These are phyloP conservation scores for Alternaria novae-zelandiae DNA, from an alignment of 2,329 filamentous ascomycete species.

Conservation along the genomic window DNA sequence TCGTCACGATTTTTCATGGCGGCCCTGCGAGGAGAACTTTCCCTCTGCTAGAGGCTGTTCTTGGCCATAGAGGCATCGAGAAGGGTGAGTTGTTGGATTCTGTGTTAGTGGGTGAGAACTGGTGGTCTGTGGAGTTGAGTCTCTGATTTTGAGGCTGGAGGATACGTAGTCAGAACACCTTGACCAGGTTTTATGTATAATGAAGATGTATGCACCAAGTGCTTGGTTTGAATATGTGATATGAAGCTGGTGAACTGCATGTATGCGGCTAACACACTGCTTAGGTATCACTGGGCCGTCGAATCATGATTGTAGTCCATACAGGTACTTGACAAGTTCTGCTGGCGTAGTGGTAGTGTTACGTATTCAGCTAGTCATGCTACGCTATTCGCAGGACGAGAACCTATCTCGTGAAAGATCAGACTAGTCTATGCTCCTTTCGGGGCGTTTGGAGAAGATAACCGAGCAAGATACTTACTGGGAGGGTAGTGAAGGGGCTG, in stretches of 20 bases:
- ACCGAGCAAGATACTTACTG: not conserved
- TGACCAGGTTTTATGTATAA: not conserved
- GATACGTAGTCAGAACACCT: not conserved
- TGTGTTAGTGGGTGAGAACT: not conserved
- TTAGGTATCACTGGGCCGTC: not conserved
- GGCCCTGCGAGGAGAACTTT: not conserved
- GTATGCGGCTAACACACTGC: not conserved
- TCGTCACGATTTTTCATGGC: not conserved
- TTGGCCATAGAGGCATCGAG: not conserved
- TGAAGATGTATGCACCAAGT: not conserved
- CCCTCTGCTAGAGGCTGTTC: not conserved
- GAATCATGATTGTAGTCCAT: not conserved
- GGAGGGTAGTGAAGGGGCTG: not conserved
- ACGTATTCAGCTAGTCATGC: not conserved
- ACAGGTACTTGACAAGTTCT: not conserved
- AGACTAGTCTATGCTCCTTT: not conserved
- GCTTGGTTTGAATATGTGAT: not conserved
- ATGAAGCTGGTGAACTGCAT: not conserved
- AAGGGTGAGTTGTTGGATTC: not conserved
- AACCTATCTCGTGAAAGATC: not conserved
- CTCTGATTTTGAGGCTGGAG: not conserved
- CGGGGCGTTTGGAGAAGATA: not conserved
- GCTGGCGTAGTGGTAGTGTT: not conserved
- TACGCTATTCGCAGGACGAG: not conserved
- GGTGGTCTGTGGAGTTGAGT: not conserved